A percentile compares a stretch with the other conserved stretches of the same genome.
Evolutionary conservation across 139 green algal genomes (phyloP).

Genomic region (Micromonas commoda): DNA sequence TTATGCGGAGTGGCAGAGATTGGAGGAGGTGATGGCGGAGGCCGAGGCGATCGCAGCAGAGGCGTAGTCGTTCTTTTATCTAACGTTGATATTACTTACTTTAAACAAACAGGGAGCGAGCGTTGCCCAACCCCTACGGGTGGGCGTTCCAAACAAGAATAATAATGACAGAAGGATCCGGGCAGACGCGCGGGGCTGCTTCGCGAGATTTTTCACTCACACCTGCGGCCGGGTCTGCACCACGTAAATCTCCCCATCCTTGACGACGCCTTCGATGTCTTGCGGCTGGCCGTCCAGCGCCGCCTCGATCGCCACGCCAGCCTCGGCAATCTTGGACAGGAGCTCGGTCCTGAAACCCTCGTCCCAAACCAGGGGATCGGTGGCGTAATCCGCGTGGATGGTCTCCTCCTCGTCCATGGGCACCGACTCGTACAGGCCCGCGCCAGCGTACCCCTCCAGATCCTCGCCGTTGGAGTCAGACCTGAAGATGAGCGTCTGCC

Average conservation of each 20-base stretch:
- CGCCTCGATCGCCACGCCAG: constrained; percentile 75
- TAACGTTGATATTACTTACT: no score
- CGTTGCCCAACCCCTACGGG: no score
- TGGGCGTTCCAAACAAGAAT: no score
- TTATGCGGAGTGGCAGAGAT: not conserved
- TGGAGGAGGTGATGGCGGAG: constrained; percentile 11
- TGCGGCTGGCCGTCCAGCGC: constrained; percentile 66
- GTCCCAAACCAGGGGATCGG: constrained; percentile 72
- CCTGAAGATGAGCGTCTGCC: constrained; percentile 83
- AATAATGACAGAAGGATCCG: not conserved
- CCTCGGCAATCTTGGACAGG: constrained; percentile 39
- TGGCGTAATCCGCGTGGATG: constrained; percentile 52
- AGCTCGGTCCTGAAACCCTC: constrained; percentile 47
- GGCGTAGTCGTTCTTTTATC: no score
- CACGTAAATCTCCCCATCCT: constrained; percentile 74
- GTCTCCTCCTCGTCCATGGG: constrained; percentile 70
- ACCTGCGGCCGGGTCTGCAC: constrained; percentile 85
- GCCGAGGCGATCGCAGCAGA: not conserved
- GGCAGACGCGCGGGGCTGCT: not conserved
- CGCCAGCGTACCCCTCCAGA: constrained; percentile 85
- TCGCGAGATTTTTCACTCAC: not conserved
- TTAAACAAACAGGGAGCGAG: no score
- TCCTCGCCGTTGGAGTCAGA: constrained; percentile 91
- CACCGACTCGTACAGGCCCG: constrained; percentile 75
- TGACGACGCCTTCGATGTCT: constrained; percentile 90